A percentile compares a stretch with the other conserved stretches of the same genome.
Evolutionary conservation across 2,329 filamentous ascomycete species (phyloP).

Genomic region (Beauveria sp.): DNA sequence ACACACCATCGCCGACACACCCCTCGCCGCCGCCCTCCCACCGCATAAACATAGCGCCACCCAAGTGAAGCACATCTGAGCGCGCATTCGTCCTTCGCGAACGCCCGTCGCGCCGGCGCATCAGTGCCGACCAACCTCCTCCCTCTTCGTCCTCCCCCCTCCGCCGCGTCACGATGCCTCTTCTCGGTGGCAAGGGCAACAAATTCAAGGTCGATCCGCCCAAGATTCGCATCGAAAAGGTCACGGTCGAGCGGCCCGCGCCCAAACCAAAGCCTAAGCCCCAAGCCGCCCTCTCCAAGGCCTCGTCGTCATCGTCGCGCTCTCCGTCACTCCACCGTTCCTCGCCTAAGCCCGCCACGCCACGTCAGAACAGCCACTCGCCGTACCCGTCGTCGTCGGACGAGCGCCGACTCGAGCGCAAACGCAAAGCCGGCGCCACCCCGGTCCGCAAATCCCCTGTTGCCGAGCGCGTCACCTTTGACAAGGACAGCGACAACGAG

Average conservation of each 20-base stretch:
- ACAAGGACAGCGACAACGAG: constrained; percentile 43
- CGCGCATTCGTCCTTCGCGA: neutral
- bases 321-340: constrained; percentile 28
- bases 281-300: constrained; percentile 20
- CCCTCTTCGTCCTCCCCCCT: neutral
- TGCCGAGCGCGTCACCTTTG: constrained; percentile 42
- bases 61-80: neutral
- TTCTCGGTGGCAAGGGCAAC: constrained; percentile 35
- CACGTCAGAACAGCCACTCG: constrained; percentile 34
- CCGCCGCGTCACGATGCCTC: constrained; percentile 18
- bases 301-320: constrained; percentile 26
- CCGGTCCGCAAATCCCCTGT: constrained; percentile 34
- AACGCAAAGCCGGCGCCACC: constrained; percentile 37
- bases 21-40: neutral
- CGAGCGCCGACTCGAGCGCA: constrained; percentile 33
- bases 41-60: neutral
- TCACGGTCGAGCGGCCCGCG: constrained; percentile 33
- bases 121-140: neutral
- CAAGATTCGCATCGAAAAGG: constrained; percentile 45
- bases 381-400: constrained; percentile 34
- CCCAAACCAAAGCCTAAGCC: constrained; percentile 31
- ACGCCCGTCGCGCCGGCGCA: neutral
- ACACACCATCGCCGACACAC: neutral
- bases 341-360: constrained; percentile 33
- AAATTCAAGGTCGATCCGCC: constrained; percentile 46